These are phyloP conservation scores for Euptelea pleiosperma DNA, from an alignment of 164 flowering plant species.

Conservation along the genomic window DNA sequence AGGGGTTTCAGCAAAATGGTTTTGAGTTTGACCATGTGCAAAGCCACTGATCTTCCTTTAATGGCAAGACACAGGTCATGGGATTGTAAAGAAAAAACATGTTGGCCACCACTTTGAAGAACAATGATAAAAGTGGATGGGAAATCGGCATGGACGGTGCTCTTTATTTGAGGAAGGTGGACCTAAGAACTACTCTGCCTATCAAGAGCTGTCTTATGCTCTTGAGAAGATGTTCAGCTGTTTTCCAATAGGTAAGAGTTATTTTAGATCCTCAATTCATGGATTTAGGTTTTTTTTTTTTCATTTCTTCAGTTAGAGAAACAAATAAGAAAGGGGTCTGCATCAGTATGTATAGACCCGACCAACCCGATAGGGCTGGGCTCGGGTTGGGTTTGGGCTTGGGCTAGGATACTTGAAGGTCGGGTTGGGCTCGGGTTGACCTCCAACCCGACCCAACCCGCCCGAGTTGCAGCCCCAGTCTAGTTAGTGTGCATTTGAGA, in stretches of 20 bases:
- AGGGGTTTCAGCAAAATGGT: neutral
- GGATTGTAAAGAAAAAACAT: constrained; percentile 86
- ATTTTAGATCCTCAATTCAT: constrained; percentile 6
- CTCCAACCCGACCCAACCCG: too few species aligned
- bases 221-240: constrained; percentile 97
- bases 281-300: too few species aligned
- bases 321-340: too few species aligned
- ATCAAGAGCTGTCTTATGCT: constrained; percentile 73
- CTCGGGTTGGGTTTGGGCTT: too few species aligned
- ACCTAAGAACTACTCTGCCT: constrained; percentile 66
- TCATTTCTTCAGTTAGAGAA: too few species aligned
- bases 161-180: constrained; percentile 92
- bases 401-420: too few species aligned
- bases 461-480: too few species aligned
- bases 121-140: constrained; percentile 86
- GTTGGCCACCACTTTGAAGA: constrained; percentile 70
- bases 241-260: constrained; percentile 74
- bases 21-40: constrained; percentile 3
- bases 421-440: too few species aligned
- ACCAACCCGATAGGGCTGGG: too few species aligned
- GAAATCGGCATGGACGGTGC: constrained; percentile 97
- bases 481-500: too few species aligned
- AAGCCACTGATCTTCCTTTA: constrained; percentile 14
- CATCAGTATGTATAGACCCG: too few species aligned
- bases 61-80: constrained; percentile 85